phyloP scores from a whole-genome alignment of 1,284 basidiomycete species.

The Neolentinus lepideus region DNA sequence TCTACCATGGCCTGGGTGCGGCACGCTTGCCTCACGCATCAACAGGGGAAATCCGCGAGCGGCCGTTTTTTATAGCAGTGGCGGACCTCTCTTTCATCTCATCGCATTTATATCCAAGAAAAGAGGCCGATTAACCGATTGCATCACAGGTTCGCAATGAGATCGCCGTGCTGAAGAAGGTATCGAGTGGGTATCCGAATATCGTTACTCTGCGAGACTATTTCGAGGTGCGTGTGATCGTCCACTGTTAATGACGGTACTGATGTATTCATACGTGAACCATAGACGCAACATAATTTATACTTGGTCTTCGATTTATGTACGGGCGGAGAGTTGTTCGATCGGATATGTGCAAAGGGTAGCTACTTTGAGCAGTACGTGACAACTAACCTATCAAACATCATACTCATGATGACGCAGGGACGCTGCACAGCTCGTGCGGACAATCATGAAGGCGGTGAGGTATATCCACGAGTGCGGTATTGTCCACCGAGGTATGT shows the following conservation, averaged over 20 bases:
- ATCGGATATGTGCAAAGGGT: conserved; percentile 96
- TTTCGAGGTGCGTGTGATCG: conserved; percentile 69
- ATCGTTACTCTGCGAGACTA: conserved; percentile 94
- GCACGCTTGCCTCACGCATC: no score
- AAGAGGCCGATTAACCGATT: neutral
- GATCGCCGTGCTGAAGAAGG: conserved; percentile 90
- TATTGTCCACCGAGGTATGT: conserved; percentile 89
- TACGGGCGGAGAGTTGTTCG: conserved; percentile 96
- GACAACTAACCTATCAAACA: neutral
- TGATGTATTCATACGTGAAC: neutral
- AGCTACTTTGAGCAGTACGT: conserved; percentile 91
- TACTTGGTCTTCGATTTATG: conserved; percentile 96
- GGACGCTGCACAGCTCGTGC: conserved; percentile 86
- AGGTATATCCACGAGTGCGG: conserved; percentile 90
- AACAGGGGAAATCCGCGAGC: no score
- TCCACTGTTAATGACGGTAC: neutral
- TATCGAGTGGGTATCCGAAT: conserved; percentile 87
- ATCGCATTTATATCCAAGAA: no score
- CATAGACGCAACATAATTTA: conserved; percentile 85
- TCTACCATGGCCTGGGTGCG: no score
- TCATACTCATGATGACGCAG: conserved; percentile 27
- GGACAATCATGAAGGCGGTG: conserved; percentile 83
- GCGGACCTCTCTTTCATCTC: neutral
- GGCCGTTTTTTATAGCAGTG: no score
- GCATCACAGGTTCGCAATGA: conserved; percentile 85